Evolutionary conservation across 1,284 basidiomycete genomes (phyloP).

Genomic region (Retiboletus flavoniger): DNA sequence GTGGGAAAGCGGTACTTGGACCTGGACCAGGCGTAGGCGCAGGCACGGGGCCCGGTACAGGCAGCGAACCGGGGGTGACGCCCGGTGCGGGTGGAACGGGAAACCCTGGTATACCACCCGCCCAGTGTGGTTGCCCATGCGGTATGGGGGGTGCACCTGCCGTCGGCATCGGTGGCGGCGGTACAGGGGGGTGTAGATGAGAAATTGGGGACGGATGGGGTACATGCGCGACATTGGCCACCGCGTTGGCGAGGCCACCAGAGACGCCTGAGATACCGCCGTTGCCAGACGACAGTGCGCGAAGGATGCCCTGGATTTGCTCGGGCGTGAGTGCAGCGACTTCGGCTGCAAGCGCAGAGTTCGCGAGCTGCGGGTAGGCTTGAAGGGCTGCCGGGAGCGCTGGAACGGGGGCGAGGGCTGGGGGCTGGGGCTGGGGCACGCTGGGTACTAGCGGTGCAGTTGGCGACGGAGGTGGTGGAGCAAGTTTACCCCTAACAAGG

Average conservation of each 20-base stretch:
- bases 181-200: conserved; percentile 1
- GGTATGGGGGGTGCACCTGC: conserved; percentile 3
- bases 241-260: conserved; percentile 31
- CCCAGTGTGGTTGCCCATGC: conserved; percentile 26
- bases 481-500: conserved; percentile 70
- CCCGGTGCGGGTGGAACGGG: conserved; percentile 10
- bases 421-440: conserved; percentile 7
- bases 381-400: conserved; percentile 30
- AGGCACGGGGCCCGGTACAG: conserved; percentile 8
- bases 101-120: conserved; percentile 16
- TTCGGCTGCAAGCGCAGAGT: conserved; percentile 35
- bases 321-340: conserved; percentile 60
- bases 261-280: conserved; percentile 29
- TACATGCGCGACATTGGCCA: conserved; percentile 26
- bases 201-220: conserved; percentile 10
- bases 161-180: conserved; percentile 8
- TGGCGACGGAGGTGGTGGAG: conserved; percentile 37
- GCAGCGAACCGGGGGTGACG: background rate
- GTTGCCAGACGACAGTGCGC: conserved; percentile 41
- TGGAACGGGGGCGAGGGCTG: conserved; percentile 7
- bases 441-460: conserved; percentile 28
- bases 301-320: conserved; percentile 57
- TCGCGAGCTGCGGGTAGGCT: conserved; percentile 36
- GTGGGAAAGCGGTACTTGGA: conserved; percentile 10
- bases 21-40: background rate